Percentiles rank a stretch among this genome's conserved stretches.
phyloP scores from a whole-genome alignment of 306 rosid species.

The Macrotyloma uniflorum region DNA sequence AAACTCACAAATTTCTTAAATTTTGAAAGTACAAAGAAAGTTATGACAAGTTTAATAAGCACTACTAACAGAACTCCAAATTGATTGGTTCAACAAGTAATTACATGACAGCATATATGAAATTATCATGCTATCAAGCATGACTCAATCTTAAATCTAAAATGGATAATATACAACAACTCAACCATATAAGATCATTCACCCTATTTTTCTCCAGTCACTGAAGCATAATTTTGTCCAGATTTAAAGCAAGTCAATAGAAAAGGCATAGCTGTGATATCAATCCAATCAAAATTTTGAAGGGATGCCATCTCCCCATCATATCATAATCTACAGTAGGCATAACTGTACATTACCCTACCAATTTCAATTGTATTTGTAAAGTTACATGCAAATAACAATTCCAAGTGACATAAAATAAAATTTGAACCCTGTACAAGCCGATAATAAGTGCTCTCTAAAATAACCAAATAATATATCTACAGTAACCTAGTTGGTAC shows the following conservation, averaged over 20 bases:
- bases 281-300: constrained; percentile 26
- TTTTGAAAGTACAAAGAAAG: constrained; percentile 19
- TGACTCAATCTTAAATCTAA: constrained; percentile 15
- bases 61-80: constrained; percentile 12
- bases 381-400: constrained; percentile 20
- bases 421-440: constrained; percentile 3
- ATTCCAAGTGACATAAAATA: constrained; percentile 6
- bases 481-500: background rate
- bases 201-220: constrained; percentile 21
- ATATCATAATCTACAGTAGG: constrained; percentile 10
- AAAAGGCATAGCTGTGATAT: constrained; percentile 19
- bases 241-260: background rate
- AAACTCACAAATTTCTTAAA: constrained; percentile 33
- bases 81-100: constrained; percentile 6
- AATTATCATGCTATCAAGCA: constrained; percentile 23
- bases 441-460: constrained; percentile 10
- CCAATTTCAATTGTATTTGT: constrained; percentile 26
- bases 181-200: constrained; percentile 17
- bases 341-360: constrained; percentile 16
- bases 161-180: constrained; percentile 11
- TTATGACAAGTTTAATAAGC: constrained; percentile 13
- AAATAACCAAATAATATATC: constrained; percentile 7
- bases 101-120: constrained; percentile 3
- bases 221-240: constrained; percentile 13
- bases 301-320: constrained; percentile 28